These are phyloP conservation scores for Verticillium nonalfalfae DNA, from an alignment of 2,329 filamentous ascomycete genomes.

Conservation along the genomic window DNA sequence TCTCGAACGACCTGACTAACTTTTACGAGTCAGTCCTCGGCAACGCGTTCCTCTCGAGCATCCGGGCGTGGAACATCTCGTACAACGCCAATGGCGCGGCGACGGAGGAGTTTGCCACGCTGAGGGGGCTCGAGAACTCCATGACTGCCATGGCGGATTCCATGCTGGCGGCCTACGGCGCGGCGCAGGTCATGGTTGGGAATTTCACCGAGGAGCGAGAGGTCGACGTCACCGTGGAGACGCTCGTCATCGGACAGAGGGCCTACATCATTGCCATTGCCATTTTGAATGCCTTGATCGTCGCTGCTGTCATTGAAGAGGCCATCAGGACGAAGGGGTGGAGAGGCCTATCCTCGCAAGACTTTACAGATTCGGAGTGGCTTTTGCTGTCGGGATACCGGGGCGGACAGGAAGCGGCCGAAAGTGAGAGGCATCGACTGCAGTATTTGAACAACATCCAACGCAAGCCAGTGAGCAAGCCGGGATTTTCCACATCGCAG, in stretches of 20 bases:
- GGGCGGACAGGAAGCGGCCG: not conserved
- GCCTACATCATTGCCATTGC: constrained; percentile 1
- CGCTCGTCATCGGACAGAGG: constrained; percentile 3
- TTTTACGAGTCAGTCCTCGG: constrained; percentile 27
- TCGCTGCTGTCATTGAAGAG: constrained; percentile 1
- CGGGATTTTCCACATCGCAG: not conserved
- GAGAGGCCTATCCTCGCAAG: not conserved
- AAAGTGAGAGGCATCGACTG: not conserved
- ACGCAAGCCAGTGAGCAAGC: not conserved
- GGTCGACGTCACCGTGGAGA: constrained; percentile 11
- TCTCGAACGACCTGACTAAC: constrained; percentile 28
- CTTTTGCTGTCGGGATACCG: not conserved
- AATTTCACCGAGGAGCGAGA: constrained; percentile 4
- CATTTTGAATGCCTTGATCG: not conserved
- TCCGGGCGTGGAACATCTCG: constrained; percentile 11
- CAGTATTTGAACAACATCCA: not conserved
- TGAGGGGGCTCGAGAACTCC: constrained; percentile 11
- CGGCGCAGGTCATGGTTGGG: constrained; percentile 25
- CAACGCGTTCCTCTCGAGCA: constrained; percentile 24
- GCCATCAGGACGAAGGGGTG: constrained; percentile 1
- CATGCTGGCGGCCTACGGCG: constrained; percentile 21
- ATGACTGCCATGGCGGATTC: constrained; percentile 13
- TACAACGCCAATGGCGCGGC: not conserved
- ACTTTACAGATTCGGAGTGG: not conserved
- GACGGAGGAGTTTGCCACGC: constrained; percentile 1